Percentiles rank a stretch among this genome's conserved stretches.
These are phyloP conservation scores for Wickerhamiella lipophila DNA, from an alignment of 805 yeast genomes.

Conservation along the genomic window DNA sequence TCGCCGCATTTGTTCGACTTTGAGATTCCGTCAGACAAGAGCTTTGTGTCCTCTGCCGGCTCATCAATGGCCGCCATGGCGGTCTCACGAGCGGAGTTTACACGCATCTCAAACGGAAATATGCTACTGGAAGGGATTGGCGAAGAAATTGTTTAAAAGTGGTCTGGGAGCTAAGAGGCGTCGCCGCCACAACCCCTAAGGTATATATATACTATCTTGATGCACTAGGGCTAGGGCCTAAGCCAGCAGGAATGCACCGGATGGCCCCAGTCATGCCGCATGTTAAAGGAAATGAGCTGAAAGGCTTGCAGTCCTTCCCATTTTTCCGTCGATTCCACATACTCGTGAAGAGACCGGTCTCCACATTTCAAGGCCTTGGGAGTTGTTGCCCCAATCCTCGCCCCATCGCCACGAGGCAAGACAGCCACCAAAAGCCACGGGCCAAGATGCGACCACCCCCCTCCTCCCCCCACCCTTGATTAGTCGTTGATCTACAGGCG, in stretches of 20 bases:
- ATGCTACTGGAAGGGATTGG: background rate
- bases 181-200: slow-evolving; percentile 2
- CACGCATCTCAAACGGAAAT: slow-evolving; percentile 4
- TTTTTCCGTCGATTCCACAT: background rate
- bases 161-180: slow-evolving; percentile 2
- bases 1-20: slow-evolving; percentile 34
- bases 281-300: background rate
- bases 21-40: background rate
- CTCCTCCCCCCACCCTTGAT: too few species aligned
- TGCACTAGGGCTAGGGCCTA: slow-evolving; percentile 6
- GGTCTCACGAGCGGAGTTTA: slow-evolving; percentile 5
- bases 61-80: slow-evolving; percentile 4
- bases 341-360: background rate
- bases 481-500: background rate
- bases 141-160: background rate
- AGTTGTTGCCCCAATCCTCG: slow-evolving; percentile 4
- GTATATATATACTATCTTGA: background rate
- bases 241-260: background rate
- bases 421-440: slow-evolving; percentile 3
- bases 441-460: background rate
- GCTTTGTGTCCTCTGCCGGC: slow-evolving; percentile 2
- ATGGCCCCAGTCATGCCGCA: background rate
- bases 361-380: background rate
- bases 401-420: slow-evolving; percentile 5
- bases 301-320: too few species aligned